Conservation (phyloP, 1,284 basidiomycete species). For the Ceratobasidium theobromae region DNA sequence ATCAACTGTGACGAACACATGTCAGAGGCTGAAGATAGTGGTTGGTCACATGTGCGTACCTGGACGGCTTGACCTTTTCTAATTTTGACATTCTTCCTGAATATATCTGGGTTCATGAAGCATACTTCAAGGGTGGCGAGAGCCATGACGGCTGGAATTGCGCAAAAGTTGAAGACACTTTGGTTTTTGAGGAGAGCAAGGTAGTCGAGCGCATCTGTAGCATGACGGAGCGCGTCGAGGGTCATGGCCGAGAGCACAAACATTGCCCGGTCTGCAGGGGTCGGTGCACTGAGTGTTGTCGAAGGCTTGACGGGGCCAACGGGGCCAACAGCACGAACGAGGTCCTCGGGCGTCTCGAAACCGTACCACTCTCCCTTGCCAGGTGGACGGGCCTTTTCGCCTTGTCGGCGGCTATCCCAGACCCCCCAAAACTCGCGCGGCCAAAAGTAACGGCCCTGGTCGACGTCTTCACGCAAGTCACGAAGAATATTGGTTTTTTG, state of each 20-base stretch:
- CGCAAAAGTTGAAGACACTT: conserved; percentile 94
- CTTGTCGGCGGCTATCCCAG: conserved; percentile 37
- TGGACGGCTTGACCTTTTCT: conserved; percentile 86
- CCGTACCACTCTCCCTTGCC: conserved; percentile 52
- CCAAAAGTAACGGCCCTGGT: conserved; percentile 91
- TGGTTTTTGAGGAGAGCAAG: conserved; percentile 86
- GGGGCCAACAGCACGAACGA: conserved; percentile 45
- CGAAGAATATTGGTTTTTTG: conserved; percentile 99
- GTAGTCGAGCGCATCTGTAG: conserved; percentile 88
- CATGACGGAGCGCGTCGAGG: conserved; percentile 84
- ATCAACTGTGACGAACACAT: conserved; percentile 66
- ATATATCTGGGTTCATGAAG: conserved; percentile 92
- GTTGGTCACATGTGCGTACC: conserved; percentile 49
- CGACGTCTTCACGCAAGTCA: conserved; percentile 91
- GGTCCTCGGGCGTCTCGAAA: conserved; percentile 67
- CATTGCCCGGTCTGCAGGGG: conserved; percentile 57
- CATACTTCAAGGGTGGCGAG: conserved; percentile 90
- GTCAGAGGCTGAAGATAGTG: not conserved
- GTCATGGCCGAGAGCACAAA: conserved; percentile 89
- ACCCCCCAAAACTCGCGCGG: conserved; percentile 87
- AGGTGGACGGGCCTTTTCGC: conserved; percentile 16
- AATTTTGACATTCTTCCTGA: conserved; percentile 93
- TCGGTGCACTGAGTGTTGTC: conserved; percentile 51
- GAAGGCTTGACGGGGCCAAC: conserved; percentile 43
- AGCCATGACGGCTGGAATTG: conserved; percentile 95